phyloP scores from a whole-genome alignment of 2,329 filamentous ascomycete genomes.

The Decorospora gaudefroyi region DNA sequence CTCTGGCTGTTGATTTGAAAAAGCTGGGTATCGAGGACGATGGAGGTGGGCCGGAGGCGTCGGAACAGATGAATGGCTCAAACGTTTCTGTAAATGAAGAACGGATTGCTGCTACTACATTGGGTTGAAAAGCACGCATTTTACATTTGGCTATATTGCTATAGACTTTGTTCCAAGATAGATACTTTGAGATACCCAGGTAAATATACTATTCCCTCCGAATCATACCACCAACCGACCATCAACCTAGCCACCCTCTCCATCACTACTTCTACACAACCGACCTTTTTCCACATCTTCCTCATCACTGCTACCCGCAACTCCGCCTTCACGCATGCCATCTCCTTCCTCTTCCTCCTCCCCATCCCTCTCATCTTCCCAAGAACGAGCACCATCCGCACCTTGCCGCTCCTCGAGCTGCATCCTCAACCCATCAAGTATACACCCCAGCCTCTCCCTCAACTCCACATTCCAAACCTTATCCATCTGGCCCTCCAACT shows the following conservation, averaged over 20 bases:
- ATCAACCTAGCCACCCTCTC: no score
- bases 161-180: background rate
- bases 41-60: background rate
- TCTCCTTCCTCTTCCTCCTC: background rate
- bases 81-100: background rate
- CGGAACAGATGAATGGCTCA: background rate
- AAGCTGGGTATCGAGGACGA: slow-evolving; percentile 48
- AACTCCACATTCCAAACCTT: slow-evolving; percentile 44
- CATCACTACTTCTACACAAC: background rate
- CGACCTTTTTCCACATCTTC: background rate
- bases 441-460: slow-evolving; percentile 35
- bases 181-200: slow-evolving; percentile 14
- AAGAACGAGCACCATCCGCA: background rate
- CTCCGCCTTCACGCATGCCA: background rate
- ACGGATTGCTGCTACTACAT: background rate
- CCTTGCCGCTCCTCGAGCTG: slow-evolving; percentile 33
- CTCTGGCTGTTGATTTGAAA: slow-evolving; percentile 51
- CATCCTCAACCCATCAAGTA: slow-evolving; percentile 39
- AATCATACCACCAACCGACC: no score
- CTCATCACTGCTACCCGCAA: background rate
- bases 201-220: no score
- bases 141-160: background rate
- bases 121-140: background rate
- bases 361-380: background rate
- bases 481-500: slow-evolving; percentile 43